phyloP scores from a whole-genome alignment of 1,284 basidiomycete genomes.

The Cryptococcus sp. region DNA sequence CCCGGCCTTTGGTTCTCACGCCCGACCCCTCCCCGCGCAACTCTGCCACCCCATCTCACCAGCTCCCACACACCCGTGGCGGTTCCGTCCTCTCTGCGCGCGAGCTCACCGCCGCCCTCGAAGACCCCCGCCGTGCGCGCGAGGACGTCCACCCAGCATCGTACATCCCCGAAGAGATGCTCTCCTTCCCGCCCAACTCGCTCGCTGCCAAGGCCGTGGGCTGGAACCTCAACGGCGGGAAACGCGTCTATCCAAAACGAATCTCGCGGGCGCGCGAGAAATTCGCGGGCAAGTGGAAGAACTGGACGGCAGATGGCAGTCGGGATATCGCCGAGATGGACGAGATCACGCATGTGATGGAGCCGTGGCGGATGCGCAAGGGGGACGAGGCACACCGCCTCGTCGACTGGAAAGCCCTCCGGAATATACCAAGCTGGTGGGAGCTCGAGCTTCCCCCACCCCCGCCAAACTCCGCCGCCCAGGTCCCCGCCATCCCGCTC shows the following conservation, averaged over 20 bases:
- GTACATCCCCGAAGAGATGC: constrained; percentile 46
- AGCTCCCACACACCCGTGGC: constrained; percentile 1
- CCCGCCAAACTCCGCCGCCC: constrained; percentile 12
- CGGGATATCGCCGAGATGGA: constrained; percentile 48
- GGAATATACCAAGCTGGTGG: constrained; percentile 35
- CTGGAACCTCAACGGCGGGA: constrained; percentile 48
- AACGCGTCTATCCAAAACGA: constrained; percentile 38
- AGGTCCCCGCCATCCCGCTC: constrained; percentile 20
- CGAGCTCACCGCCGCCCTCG: constrained; percentile 19
- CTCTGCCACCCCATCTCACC: constrained; percentile 18
- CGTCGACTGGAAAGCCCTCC: constrained; percentile 39
- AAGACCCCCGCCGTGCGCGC: constrained; percentile 7
- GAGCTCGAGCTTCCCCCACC: constrained; percentile 26
- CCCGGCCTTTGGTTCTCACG: constrained; percentile 37
- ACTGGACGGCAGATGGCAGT: constrained; percentile 42
- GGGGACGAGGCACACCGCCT: constrained; percentile 13
- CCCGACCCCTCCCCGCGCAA: constrained; percentile 40
- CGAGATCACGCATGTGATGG: constrained; percentile 34
- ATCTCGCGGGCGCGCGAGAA: constrained; percentile 43
- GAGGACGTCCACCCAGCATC: constrained; percentile 21
- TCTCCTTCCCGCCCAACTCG: constrained; percentile 43
- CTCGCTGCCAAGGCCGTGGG: constrained; percentile 38
- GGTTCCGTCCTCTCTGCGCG: constrained; percentile 22
- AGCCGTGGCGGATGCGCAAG: constrained; percentile 7
- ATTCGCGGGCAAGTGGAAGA: constrained; percentile 47